Base-by-base conservation (phyloP, 306 rosid species). In the Sicyos edulis region DNA sequence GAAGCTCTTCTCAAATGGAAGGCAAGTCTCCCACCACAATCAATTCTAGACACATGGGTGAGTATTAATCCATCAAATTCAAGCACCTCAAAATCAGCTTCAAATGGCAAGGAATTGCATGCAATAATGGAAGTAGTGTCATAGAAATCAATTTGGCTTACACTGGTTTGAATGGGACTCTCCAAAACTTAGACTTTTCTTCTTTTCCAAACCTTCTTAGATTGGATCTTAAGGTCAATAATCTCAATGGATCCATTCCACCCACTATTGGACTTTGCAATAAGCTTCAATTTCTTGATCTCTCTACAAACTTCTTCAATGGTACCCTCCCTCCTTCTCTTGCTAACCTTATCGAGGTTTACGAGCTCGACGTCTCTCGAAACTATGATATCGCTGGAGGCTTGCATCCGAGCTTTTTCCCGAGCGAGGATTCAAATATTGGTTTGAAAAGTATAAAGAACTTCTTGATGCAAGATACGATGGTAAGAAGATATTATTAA, bases 1-100 rank as follows among this genome's bases (percentile, higher is more conserved):
- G 80, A 87, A 50, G 87, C 91, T 34, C 74, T 85, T 1, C 76
- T 85, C 12, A 74, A 37, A 13, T 87, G 92, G 92, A 87, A 87
- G 62, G 69, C 45, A 19, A 85, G 81, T 76, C 78, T 87, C 5
- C 88, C 91, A 5, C 3, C 50, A 2, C 87, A 85, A 74, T 17
- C 83, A 53, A 71, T 83, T 45, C 44, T 87, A 4, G 77, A 80
- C 15, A 59, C 89, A 17, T 85, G 92, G 89, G 4, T 61, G 14
- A 1, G 32, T 29, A 29, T 1, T 29, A 29, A 29, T 29, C 73
- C 54, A 66, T n/a, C 47, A 74, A 37, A 58, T 15, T 8, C 42
- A 37, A 82, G 56, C 73, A 72, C 73, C 68, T 75, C 76, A 69
- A 20, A 51, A 37, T 37, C 6, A 52, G 76, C 74, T 52, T 70